Evolutionary conservation across 164 flowering plant species (phyloP).

Genomic region (Aristolochia californica): DNA sequence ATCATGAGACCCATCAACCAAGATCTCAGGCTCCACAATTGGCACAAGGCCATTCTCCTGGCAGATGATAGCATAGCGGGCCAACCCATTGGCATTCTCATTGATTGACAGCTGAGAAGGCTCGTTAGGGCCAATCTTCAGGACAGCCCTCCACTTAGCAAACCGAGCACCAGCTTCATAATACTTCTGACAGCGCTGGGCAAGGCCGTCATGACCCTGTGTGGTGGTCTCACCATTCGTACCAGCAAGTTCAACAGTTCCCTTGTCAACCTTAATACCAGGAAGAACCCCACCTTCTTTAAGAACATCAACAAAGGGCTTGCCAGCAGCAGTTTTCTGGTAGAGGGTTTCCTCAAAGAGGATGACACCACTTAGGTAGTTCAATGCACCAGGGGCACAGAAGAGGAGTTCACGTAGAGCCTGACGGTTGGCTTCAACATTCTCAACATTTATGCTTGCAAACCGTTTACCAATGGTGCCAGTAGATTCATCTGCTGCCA

Average conservation of each 20-base stretch:
- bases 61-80: constrained; percentile 45
- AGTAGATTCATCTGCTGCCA: constrained; percentile 47
- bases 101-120: constrained; percentile 36
- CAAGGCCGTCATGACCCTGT: constrained; percentile 40
- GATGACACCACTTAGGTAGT: constrained; percentile 36
- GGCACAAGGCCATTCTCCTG: constrained; percentile 42
- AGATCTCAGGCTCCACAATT: constrained; percentile 45
- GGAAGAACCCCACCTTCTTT: constrained; percentile 42
- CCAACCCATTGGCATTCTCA: constrained; percentile 40
- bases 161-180: constrained; percentile 34
- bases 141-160: constrained; percentile 39
- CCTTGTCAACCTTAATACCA: constrained; percentile 45
- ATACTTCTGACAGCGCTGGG: constrained; percentile 30
- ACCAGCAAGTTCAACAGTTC: constrained; percentile 39
- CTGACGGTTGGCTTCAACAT: constrained; percentile 28
- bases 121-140: constrained; percentile 34
- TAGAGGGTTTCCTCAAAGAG: constrained; percentile 44
- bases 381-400: constrained; percentile 33
- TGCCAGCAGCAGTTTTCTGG: constrained; percentile 39
- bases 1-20: constrained; percentile 38
- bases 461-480: constrained; percentile 49
- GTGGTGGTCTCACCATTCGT: constrained; percentile 46
- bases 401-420: constrained; percentile 47
- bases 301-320: constrained; percentile 33
- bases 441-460: constrained; percentile 41